Base-by-base conservation (phyloP, 371 early-diverging fungal species). In the Lichtheimia ornata region DNA sequence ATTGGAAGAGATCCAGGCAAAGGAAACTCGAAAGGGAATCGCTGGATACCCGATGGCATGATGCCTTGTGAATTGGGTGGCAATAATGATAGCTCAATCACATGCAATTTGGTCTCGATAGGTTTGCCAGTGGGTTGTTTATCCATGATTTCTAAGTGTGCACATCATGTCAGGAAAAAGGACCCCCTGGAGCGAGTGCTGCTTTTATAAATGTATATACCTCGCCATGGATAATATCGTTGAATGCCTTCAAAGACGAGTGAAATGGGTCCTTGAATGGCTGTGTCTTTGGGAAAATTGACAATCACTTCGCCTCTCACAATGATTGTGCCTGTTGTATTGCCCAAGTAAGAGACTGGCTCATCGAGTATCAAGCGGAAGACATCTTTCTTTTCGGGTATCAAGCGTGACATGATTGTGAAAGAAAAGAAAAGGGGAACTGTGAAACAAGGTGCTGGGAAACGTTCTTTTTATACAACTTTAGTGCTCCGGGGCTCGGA, bases 21-120 rank as follows among this genome's bases (percentile, higher is more conserved):
- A 27, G 78, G 75, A 41, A 77, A 74, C 57, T 77, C 78, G 50
- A 77, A 77, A 17, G 78, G 78, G 28, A 77, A 77, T 22, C 78
- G 65, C 22, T 77, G 78, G 9, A 68, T 58, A 7, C 78, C 78
- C 11, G 75, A 65, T 22, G 78, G 75, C 69, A 77, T 77, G 3
- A 74, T 63, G 2, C 78, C 78, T 51, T 71, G 61, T 15, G 67
- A 51, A 40, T 74, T 74, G 43, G 75, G 78, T 14, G 78, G 78
- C 12, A 72, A 44, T 12, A 77, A 43, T 9, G 78, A 72, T 9
- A 77, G 58, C 54, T 77, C 73, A 40, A 67, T 69, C 4, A 69
- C 71, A 40, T 72, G 73, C 0, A 77, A 35, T 45, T 68, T 72
- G 2, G 73, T 72, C 45, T 77, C 75, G 35, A 72, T 70, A 0